Evolutionary conservation across 2,329 filamentous ascomycete species (phyloP).

Genomic region (Seiridium cupressi): DNA sequence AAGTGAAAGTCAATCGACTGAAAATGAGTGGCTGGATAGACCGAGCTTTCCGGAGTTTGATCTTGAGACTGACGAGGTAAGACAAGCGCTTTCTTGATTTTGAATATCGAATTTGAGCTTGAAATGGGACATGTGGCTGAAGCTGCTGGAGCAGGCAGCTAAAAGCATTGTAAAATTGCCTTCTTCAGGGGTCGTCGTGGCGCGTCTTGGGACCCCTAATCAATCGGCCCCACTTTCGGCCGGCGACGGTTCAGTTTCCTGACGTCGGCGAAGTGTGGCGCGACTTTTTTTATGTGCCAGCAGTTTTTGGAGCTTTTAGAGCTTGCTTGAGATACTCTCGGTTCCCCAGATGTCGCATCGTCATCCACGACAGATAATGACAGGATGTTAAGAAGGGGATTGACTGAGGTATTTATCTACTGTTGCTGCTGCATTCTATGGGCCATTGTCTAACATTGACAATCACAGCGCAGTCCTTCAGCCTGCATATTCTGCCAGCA

Average conservation of each 20-base stretch:
- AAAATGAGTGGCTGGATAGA: neutral
- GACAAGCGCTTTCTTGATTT: neutral
- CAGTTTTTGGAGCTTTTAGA: neutral
- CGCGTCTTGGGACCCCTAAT: neutral
- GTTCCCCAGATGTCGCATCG: constrained; percentile 19
- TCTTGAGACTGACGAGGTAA: neutral
- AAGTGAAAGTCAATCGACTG: neutral
- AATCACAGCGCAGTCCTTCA: constrained; percentile 23
- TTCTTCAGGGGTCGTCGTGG: neutral
- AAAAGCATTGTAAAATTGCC: neutral
- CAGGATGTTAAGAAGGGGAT: constrained; percentile 28
- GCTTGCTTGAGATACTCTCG: neutral
- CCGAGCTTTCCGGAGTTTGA: too few relatives aligned
- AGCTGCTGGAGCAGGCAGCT: constrained; percentile 10
- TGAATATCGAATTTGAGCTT: constrained; percentile 10
- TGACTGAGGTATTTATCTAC: constrained; percentile 20
- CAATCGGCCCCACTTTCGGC: neutral
- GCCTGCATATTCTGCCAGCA: constrained; percentile 28
- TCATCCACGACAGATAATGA: constrained; percentile 10
- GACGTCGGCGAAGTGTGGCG: neutral
- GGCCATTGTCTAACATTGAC: neutral
- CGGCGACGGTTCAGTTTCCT: neutral
- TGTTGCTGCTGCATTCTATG: neutral
- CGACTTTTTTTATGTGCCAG: neutral
- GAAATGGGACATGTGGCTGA: constrained; percentile 17